Base-by-base conservation (phyloP, 371 early-diverging fungal species). In the Actinomucor elegans region DNA sequence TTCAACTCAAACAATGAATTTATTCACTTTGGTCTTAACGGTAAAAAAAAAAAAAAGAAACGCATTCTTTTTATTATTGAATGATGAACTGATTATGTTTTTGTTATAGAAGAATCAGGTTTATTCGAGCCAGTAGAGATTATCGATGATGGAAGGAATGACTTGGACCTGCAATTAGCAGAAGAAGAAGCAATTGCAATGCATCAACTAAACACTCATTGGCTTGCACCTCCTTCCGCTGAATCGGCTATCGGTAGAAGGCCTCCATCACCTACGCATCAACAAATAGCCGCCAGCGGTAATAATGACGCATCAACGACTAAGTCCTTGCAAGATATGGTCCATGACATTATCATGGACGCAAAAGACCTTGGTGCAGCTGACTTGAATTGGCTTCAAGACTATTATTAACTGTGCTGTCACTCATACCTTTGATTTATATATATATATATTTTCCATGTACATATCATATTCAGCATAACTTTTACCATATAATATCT, bases 331-430 rank as follows among this genome's bases (percentile, higher is more conserved):
- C 49, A 57, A 41, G 49, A 59, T 24, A 52, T 73, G 10, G 59
- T 74, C 2, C 46, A 57, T 40, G 48, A 53, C 34, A 68, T 70
- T 28, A 32, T 74, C 12, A 41, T 45, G 18, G 74, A 74, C 21
- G 68, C 64, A 8, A 74, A 67, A 37, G 61, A 62, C 5, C 23
- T 57, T 9, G 74, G 73, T 27, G 61, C 61, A 0, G 47, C 49
- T 14, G 74, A 74, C 54, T 38, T 74, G 3, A 46, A 45, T 34
- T 69, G 74, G 74, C 44, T 74, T 36, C 47, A 47, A 33, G 64
- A 66, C 23, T 53, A 44, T 40, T 27, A 36, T 3, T 45, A 12
- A 18, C 10, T 20, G n/a, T n/a, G n/a, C n/a, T n/a, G n/a, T n/a
- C n/a, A n/a, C n/a, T n/a, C n/a, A n/a, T n/a, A n/a, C n/a, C n/a